Percentiles rank a stretch among this genome's conserved stretches.
Evolutionary conservation across 257 asterid species (phyloP).

Genomic region (Oldenlandia corymbosa): DNA sequence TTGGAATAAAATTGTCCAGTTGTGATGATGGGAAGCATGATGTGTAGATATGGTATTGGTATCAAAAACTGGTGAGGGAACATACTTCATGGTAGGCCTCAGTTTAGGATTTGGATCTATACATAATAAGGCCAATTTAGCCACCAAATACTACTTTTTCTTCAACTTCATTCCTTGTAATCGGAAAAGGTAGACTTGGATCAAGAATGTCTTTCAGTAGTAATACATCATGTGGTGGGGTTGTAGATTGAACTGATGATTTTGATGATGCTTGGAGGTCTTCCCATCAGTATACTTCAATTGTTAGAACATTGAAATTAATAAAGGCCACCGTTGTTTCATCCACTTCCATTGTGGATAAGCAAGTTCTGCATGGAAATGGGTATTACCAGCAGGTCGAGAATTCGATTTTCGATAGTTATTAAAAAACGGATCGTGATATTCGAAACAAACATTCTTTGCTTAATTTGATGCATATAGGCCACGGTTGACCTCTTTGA

Average conservation of each 20-base stretch:
- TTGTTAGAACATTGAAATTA: slow-evolving; percentile 27
- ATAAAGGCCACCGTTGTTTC: slow-evolving; percentile 26
- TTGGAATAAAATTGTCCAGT: neutral
- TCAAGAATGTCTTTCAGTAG: neutral
- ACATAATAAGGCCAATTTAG: too few relatives aligned
- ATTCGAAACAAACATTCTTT: too few relatives aligned
- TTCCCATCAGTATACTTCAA: slow-evolving; percentile 29
- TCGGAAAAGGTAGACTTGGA: neutral
- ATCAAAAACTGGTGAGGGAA: neutral
- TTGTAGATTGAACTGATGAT: neutral
- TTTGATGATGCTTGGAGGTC: slow-evolving; percentile 12
- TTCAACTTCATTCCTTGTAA: neutral
- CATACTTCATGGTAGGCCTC: neutral
- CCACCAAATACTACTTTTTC: neutral
- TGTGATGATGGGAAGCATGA: neutral
- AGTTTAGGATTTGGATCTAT: neutral
- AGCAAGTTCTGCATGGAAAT: slow-evolving; percentile 13
- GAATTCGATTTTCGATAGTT: too few relatives aligned
- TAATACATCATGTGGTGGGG: neutral
- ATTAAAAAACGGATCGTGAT: too few relatives aligned
- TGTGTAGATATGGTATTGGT: neutral
- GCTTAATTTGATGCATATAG: too few relatives aligned
- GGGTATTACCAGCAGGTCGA: too few relatives aligned
- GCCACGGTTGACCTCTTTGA: too few relatives aligned
- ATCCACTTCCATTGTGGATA: slow-evolving; percentile 17